Percentiles rank a stretch among this genome's conserved stretches.
These are phyloP conservation scores for Verruconis gallopava DNA, from an alignment of 2,329 filamentous ascomycete genomes.

Conservation along the genomic window DNA sequence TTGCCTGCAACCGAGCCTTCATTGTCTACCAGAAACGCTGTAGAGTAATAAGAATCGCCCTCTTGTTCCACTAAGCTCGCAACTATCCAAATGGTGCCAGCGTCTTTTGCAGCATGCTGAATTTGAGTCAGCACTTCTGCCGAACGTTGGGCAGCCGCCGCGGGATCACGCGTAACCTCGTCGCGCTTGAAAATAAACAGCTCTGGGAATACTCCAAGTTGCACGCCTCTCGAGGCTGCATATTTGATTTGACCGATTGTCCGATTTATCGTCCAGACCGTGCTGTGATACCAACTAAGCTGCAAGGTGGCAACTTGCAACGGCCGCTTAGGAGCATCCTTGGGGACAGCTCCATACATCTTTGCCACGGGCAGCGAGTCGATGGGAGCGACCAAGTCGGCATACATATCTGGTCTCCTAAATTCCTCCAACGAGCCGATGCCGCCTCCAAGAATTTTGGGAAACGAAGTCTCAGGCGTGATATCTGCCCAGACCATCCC, in stretches of 20 bases:
- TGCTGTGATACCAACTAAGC: not conserved
- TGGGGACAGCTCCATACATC: not conserved
- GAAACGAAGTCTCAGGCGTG: conserved; percentile 1
- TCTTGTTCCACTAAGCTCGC: not conserved
- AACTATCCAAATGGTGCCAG: not conserved
- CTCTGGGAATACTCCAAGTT: conserved; percentile 1
- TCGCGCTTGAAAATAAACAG: not conserved
- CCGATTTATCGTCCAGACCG: not conserved
- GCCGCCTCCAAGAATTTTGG: conserved; percentile 1
- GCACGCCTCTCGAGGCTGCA: not conserved
- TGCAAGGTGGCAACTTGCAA: not conserved
- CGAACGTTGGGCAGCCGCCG: not conserved
- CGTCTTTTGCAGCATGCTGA: not conserved
- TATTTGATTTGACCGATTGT: not conserved
- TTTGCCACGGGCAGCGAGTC: not conserved
- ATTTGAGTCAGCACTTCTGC: not conserved
- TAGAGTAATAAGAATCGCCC: not conserved
- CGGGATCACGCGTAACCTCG: not conserved
- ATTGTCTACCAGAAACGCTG: not conserved
- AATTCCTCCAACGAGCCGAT: conserved; percentile 1
- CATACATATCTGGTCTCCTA: not conserved
- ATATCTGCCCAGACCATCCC: conserved; percentile 2
- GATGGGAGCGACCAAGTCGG: not conserved
- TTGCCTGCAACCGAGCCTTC: not conserved
- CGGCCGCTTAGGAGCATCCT: not conserved